Base-by-base conservation (phyloP, 352 stramenopile genomes). In the Phytopythium ostracodes region DNA sequence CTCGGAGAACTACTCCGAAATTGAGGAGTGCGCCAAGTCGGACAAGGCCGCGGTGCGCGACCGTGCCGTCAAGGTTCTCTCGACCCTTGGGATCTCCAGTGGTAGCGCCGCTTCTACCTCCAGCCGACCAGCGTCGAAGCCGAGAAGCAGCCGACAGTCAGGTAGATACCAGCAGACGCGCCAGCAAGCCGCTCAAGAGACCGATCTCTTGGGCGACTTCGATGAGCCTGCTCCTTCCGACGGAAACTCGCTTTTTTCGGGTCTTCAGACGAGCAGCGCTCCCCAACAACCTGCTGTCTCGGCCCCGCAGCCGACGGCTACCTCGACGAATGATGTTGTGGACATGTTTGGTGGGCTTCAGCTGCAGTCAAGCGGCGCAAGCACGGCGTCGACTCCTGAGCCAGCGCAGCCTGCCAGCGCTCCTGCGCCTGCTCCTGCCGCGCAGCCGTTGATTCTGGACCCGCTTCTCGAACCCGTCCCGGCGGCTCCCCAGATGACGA, bases 261-360 rank as follows among this genome's bases (percentile, higher is more conserved):
- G 81, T 40, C 53, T 92, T 12, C 78, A 89, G 58, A 85, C 80
- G 11, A 66, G 58, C 29, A 63, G 64, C 12, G 31, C 63, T 22
- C n/a, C 71, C 54, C 67, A 73, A 38, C 74, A 77, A 47, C 36
- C 57, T 47, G 36, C 59, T 42, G 66, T 69, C 22, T 66, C 78
- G 9, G 18, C 51, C 18, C 43, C 62, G 5, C 69, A 75, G 50
- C 56, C 69, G 18, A 27, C 56, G 36, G 40, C 59, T 43, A 12
- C 75, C 53, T 57, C 64, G n/a, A 61, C 73, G 52, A 70, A 73
- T 43, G 70, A 76, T 44, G 64, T 81, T 33, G 57, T 75, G 11
- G 77, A 92, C 61, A 94, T 94, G 84, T 94, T 94, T 66, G 84
- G 84, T 27, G 84, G 84, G 22, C 60, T 94, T 51, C 75, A 73